Conservation (phyloP, 2,329 filamentous ascomycete genomes). For the Dothideomycetes sp. region DNA sequence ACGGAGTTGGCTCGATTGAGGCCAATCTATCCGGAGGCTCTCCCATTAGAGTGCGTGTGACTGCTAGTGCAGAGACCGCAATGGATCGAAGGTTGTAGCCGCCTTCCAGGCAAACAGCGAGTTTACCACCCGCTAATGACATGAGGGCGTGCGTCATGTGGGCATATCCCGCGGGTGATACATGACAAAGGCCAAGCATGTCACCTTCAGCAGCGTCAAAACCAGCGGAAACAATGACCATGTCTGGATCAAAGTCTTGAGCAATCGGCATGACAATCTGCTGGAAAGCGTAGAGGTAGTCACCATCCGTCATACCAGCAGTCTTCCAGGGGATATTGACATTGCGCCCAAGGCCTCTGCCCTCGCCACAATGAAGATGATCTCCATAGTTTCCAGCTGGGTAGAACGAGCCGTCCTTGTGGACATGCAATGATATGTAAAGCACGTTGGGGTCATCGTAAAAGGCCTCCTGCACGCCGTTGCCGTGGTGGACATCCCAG, state of each 20-base stretch:
- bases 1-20: constrained; percentile 34
- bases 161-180: constrained; percentile 82
- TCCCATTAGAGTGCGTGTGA: constrained; percentile 88
- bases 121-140: constrained; percentile 79
- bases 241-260: constrained; percentile 81
- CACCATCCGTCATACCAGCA: constrained; percentile 81
- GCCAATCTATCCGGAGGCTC: constrained; percentile 63
- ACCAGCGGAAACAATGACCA: constrained; percentile 90
- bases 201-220: constrained; percentile 95
- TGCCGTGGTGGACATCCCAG: constrained; percentile 74
- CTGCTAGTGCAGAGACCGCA: constrained; percentile 80
- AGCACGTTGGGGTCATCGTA: constrained; percentile 90
- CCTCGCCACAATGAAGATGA: constrained; percentile 47
- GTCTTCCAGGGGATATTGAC: constrained; percentile 60
- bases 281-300: constrained; percentile 95
- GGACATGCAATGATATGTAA: constrained; percentile 91
- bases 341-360: constrained; percentile 49
- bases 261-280: constrained; percentile 94
- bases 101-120: constrained; percentile 87
- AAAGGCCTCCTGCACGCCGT: constrained; percentile 93
- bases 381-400: constrained; percentile 53
- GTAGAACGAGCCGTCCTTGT: constrained; percentile 74
- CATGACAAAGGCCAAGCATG: constrained; percentile 83
- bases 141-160: constrained; percentile 99
- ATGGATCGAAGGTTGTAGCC: constrained; percentile 93